Base-by-base conservation (phyloP, 805 yeast genomes). In the Myxozyma lipomycoides region DNA sequence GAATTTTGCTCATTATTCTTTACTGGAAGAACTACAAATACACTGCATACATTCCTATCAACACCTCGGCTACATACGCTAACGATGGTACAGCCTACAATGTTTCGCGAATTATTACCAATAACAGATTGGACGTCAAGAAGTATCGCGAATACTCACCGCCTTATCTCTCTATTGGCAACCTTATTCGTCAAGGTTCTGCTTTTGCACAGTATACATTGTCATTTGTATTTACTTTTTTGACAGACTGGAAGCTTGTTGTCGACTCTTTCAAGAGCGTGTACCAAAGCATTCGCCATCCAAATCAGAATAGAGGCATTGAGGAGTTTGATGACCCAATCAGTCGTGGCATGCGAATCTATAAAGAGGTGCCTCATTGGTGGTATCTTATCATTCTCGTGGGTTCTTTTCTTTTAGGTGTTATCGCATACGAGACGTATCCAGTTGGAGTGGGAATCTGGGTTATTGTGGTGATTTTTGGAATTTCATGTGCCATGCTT, bases 91-190 rank as follows among this genome's bases (percentile, higher is more conserved):
- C 43, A 24, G 44, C 5, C 9, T 84, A 82, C 65, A 70, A 81
- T 44, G 82, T 78, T 21, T 42, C 71, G 12, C 69, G 70, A 45
- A 77, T 83, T 47, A 67, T 83, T 34, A 69, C 74, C 58, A 63
- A 66, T 23, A 74, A 73, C 51, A 7, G 70, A 73, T 28, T 64
- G 73, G 50, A 61, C 68, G 7, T 73, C 83, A 52, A 71, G 1
- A 75, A 73, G 58, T 82, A 81, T 62, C 68, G 70, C 50, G 53
- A 64, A n/a, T 76, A 79, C 55, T 83, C 85, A 1, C 83, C 85
- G 6, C 87, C 88, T 4, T 82, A 75, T 65, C 81, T 79, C 61
- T 63, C 79, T 34, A 85, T 86, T 5, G 86, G 81, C 2, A 78
- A 78, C 62, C 66, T 81, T 51, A 77, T 82, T 10, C 64, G 73